These are phyloP conservation scores for Entomortierella lignicola DNA, from an alignment of 192 early-diverging fungal genomes.

Conservation along the genomic window DNA sequence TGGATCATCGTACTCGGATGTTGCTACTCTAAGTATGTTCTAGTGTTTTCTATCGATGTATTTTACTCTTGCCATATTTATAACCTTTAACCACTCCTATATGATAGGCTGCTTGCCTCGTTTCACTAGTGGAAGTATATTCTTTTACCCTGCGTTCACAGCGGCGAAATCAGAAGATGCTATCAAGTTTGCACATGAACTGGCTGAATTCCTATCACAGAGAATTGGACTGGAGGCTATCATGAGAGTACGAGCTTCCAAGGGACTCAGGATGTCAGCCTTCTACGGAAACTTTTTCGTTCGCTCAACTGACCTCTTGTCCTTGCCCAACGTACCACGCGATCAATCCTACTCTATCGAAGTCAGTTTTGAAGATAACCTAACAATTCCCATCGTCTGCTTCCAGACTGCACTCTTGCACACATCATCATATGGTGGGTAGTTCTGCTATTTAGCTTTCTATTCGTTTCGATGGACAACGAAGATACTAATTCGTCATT, in stretches of 20 bases:
- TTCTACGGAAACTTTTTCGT: conserved; percentile 99
- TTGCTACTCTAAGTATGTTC: conserved; percentile 85
- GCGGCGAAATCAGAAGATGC: conserved; percentile 86
- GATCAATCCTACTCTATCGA: conserved; percentile 93
- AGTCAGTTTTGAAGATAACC: conserved; percentile 78
- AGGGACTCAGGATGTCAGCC: conserved; percentile 86
- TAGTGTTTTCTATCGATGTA: neutral
- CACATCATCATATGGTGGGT: conserved; percentile 77
- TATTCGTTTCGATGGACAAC: no score
- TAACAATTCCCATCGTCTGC: conserved; percentile 81
- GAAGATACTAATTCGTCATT: neutral
- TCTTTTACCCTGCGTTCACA: conserved; percentile 92
- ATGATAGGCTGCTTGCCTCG: conserved; percentile 74
- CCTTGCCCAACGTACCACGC: conserved; percentile 92
- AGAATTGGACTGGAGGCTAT: conserved; percentile 92
- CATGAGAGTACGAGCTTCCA: conserved; percentile 90
- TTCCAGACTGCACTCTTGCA: conserved; percentile 96
- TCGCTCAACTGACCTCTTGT: conserved; percentile 90
- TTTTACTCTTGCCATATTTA: neutral
- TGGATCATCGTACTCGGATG: conserved; percentile 85
- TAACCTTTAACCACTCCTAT: conserved; percentile 7
- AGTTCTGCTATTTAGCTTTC: no score
- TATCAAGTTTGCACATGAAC: conserved; percentile 84
- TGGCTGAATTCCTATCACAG: conserved; percentile 82
- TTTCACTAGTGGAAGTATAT: conserved; percentile 90